Evolutionary conservation across 371 early-diverging fungal species (phyloP).

Genomic region (Lichtheimia corymbifera): DNA sequence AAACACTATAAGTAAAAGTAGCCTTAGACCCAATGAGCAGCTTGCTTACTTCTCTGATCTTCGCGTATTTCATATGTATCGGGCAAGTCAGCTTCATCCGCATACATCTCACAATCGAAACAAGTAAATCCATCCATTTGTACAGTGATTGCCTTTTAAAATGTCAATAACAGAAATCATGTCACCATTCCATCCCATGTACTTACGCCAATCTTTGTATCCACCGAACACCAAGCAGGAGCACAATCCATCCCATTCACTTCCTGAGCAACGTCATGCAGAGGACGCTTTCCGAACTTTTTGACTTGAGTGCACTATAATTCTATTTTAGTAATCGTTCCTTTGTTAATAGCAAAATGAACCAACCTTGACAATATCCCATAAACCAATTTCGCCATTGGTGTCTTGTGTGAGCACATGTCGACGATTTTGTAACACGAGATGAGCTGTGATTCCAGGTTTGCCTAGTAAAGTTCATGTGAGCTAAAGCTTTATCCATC

Average conservation of each 20-base stretch:
- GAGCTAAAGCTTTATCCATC: background rate
- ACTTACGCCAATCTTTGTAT: slow-evolving; percentile 84
- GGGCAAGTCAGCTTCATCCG: slow-evolving; percentile 65
- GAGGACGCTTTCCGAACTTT: slow-evolving; percentile 56
- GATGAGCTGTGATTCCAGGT: slow-evolving; percentile 67
- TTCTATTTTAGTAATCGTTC: background rate
- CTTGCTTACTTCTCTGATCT: slow-evolving; percentile 68
- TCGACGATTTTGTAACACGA: slow-evolving; percentile 81
- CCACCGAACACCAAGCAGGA: slow-evolving; percentile 90
- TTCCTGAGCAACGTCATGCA: slow-evolving; percentile 64
- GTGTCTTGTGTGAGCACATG: slow-evolving; percentile 88
- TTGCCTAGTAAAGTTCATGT: slow-evolving; percentile 37
- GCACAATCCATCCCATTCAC: slow-evolving; percentile 78
- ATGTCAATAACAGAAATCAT: slow-evolving; percentile 4
- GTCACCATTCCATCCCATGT: background rate
- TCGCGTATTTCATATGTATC: slow-evolving; percentile 57
- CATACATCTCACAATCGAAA: slow-evolving; percentile 86
- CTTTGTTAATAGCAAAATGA: background rate
- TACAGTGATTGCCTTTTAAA: slow-evolving; percentile 69
- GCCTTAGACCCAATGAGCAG: background rate
- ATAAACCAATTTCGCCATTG: slow-evolving; percentile 76
- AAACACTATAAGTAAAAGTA: background rate
- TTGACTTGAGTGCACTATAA: slow-evolving; percentile 57
- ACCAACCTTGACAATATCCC: slow-evolving; percentile 84
- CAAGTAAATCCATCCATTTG: slow-evolving; percentile 81